phyloP scores from a whole-genome alignment of 129 eudicot species.

The Lactuca saligna region DNA sequence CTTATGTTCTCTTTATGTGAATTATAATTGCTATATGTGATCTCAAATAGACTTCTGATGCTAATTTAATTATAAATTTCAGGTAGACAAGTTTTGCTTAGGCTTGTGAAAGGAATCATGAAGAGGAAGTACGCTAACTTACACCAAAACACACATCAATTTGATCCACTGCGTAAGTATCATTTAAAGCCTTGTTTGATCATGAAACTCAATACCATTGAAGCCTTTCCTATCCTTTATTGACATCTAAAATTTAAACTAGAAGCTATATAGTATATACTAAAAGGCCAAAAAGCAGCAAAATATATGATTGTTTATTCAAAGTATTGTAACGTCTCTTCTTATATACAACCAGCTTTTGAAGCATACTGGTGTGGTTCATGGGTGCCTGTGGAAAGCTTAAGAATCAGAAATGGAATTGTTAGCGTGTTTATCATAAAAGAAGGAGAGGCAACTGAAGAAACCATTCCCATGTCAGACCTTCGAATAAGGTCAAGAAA shows the following conservation, averaged over 20 bases:
- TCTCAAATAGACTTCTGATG: slow-evolving; percentile 7
- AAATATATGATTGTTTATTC: background rate
- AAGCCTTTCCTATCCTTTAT: slow-evolving; percentile 10
- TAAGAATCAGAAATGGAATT: slow-evolving; percentile 59
- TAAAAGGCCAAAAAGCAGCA: background rate
- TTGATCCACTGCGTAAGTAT: slow-evolving; percentile 68
- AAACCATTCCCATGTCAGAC: slow-evolving; percentile 50
- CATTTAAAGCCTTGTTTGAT: slow-evolving; percentile 3
- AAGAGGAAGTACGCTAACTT: slow-evolving; percentile 47
- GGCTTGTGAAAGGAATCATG: slow-evolving; percentile 37
- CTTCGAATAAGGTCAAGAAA: slow-evolving; percentile 78
- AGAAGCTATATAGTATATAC: slow-evolving; percentile 1
- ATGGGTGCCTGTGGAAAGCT: slow-evolving; percentile 74
- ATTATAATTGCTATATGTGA: slow-evolving; percentile 9
- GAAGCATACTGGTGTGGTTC: slow-evolving; percentile 68
- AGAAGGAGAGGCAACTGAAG: slow-evolving; percentile 51
- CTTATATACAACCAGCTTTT: slow-evolving; percentile 59
- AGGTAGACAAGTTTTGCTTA: slow-evolving; percentile 24
- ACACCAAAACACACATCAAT: slow-evolving; percentile 68
- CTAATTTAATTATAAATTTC: slow-evolving; percentile 8
- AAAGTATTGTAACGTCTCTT: slow-evolving; percentile 10
- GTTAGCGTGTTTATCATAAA: slow-evolving; percentile 45
- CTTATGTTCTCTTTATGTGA: background rate
- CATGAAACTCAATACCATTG: slow-evolving; percentile 1
- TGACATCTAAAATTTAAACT: slow-evolving; percentile 3